Base-by-base conservation (phyloP, 495 filamentous ascomycete genomes). In the Penicillium subrubescens region DNA sequence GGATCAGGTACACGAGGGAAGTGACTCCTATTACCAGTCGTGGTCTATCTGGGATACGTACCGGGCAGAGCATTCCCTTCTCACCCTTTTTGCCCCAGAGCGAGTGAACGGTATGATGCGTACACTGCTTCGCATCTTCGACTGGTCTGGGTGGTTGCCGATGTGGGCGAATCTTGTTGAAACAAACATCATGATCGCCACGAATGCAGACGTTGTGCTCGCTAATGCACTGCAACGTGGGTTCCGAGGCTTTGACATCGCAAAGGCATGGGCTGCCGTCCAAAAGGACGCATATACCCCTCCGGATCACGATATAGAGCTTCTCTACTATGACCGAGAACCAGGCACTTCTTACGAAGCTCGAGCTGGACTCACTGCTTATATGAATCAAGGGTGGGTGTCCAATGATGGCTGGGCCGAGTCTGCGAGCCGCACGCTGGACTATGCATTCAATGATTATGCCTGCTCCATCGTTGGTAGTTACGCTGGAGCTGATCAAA, bases 1-100 rank as follows among this genome's bases (percentile, higher is more conserved):
- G 14, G 71, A 74, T 44, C 65, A 63, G 7, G 44, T 72, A 1
- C 65, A 74, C 43, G 62, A 43, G 0, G 53, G 33, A n/a, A 43
- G 64, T 15, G 71, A 74, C 23, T 71, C 69, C 14, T 74, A 74
- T 56, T 74, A 72, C 41, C 71, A 74, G 46, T 74, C 71, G 0
- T 74, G 71, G 71, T 74, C 71, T 4, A 72, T 74, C 37, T 74
- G 71, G 71, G 71, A 74, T 50, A 74, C 71, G 0, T 74, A 72
- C 41, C 60, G 71, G 37, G 71, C 71, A 6, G 71, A 74, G 29
- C 69, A 72, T 29, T 70, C 71, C 1, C 48, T 74, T 0, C 27
- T 74, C 1, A 70, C 71, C 4, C 39, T 74, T 0, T 70, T 74
- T 31, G 69, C 71, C 1, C 71, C 71, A 4, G 69, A 74, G 33